A percentile compares a stretch with the other conserved stretches of the same genome.
Conservation (phyloP, 305 asterid genomes). For the Stenogyne calaminthoides region DNA sequence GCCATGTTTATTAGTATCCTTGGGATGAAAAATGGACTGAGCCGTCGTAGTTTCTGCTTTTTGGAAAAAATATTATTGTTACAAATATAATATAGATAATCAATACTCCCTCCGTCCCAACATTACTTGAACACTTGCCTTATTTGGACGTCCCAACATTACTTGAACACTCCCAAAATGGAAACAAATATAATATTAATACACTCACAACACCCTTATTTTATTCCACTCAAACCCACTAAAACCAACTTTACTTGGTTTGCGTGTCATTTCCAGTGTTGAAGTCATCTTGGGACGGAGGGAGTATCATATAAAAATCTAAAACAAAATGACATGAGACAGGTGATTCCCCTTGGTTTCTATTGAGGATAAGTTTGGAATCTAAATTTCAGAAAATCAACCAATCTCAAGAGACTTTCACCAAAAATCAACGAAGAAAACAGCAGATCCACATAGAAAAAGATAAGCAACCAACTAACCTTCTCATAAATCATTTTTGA, state of each 20-base stretch:
- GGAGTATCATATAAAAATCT: neutral
- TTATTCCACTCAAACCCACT: too few species aligned
- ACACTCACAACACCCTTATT: too few species aligned
- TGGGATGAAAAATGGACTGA: constrained; percentile 97
- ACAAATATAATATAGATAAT: neutral
- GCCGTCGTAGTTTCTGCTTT: constrained; percentile 79
- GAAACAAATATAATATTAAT: too few species aligned
- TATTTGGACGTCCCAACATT: too few species aligned
- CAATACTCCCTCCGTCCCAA: too few species aligned
- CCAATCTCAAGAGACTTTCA: neutral
- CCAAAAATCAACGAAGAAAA: constrained; percentile 13
- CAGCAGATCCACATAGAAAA: constrained; percentile 10
- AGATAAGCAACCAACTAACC: constrained; percentile 44
- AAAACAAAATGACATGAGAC: constrained; percentile 18
- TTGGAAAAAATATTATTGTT: constrained; percentile 16
- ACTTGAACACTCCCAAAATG: too few species aligned
- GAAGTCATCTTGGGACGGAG: too few species aligned
- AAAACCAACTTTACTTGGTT: too few species aligned
- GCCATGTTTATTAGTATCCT: constrained; percentile 98
- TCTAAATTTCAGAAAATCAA: constrained; percentile 8
- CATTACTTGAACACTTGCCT: too few species aligned
- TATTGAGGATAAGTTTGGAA: constrained; percentile 17
- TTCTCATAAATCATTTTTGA: constrained; percentile 86
- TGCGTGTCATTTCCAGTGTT: too few species aligned
- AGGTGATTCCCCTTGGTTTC: neutral